phyloP scores from a whole-genome alignment of 2,329 filamentous ascomycete species.

The Cucurbitaria berberidis region DNA sequence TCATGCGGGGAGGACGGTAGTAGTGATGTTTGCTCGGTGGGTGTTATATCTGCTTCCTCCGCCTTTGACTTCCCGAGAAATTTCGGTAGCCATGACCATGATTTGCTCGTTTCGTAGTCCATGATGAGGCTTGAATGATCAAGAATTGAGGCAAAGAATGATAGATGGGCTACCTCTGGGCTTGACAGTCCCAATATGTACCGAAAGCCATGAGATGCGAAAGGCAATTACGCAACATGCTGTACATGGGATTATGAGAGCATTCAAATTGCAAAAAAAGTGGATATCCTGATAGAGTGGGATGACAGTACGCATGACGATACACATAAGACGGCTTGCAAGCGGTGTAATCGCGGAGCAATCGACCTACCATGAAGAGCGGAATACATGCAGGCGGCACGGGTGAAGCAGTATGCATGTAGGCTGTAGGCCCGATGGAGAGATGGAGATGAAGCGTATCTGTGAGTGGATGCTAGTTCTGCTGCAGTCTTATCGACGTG shows the following conservation, averaged over 20 bases:
- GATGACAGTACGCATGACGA: constrained; percentile 33
- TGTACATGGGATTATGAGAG: constrained; percentile 5
- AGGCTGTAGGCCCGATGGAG: constrained; percentile 26
- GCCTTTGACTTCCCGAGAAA: constrained; percentile 32
- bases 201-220: constrained; percentile 2
- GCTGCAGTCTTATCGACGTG: constrained; percentile 44
- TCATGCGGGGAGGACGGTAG: constrained; percentile 50
- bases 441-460: constrained; percentile 15
- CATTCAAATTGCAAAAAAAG: constrained; percentile 6
- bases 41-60: constrained; percentile 24
- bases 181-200: constrained; percentile 5
- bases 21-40: constrained; percentile 53
- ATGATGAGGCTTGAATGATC: constrained; percentile 17
- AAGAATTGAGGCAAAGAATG: background rate
- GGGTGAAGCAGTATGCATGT: constrained; percentile 25
- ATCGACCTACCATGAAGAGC: constrained; percentile 11
- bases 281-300: constrained; percentile 24
- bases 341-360: constrained; percentile 25
- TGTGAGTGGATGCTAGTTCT: constrained; percentile 23
- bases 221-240: constrained; percentile 16
- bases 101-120: constrained; percentile 26
- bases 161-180: background rate
- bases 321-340: constrained; percentile 21
- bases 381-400: constrained; percentile 21
- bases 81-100: constrained; percentile 39